Conservation (phyloP, 2,329 filamentous ascomycete genomes). For the Ophiobolus disseminans region DNA sequence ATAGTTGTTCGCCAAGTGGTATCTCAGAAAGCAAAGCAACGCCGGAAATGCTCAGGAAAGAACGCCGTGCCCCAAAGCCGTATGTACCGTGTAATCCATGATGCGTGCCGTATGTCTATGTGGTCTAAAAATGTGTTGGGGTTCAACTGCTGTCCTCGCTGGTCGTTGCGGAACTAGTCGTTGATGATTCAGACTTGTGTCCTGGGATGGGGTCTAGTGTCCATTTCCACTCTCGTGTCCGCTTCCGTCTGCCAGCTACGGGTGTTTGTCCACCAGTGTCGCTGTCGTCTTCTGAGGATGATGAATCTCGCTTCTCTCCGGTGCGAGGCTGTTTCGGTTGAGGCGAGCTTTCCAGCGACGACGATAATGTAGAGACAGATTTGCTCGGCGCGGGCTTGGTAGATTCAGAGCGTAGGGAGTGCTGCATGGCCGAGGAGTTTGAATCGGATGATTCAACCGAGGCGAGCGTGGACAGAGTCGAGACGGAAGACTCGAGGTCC, state of each 20-base stretch:
- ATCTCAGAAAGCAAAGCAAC: constrained; percentile 38
- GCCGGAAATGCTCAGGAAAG: constrained; percentile 32
- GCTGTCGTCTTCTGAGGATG: constrained; percentile 55
- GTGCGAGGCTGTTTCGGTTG: constrained; percentile 34
- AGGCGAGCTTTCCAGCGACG: constrained; percentile 35
- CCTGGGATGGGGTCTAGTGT: constrained; percentile 58
- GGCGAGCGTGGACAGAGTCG: constrained; percentile 37
- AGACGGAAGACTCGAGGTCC: constrained; percentile 58
- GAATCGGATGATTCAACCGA: constrained; percentile 20
- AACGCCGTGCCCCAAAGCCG: constrained; percentile 25
- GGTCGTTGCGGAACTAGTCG: constrained; percentile 24
- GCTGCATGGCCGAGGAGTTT: constrained; percentile 21
- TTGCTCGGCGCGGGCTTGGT: neutral
- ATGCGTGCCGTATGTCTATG: neutral
- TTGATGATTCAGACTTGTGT: constrained; percentile 30
- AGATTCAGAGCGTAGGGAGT: constrained; percentile 15
- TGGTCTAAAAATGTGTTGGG: neutral
- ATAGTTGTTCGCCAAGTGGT: constrained; percentile 27
- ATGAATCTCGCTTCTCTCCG: constrained; percentile 55
- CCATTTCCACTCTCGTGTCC: constrained; percentile 64
- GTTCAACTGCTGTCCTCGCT: constrained; percentile 41
- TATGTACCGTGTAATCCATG: constrained; percentile 2
- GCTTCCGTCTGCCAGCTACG: constrained; percentile 60
- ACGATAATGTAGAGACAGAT: no score
- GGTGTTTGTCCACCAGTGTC: constrained; percentile 61